Percentiles rank a stretch among this genome's conserved stretches.
These are phyloP conservation scores for Taiozyma onychis DNA, from an alignment of 1,139 yeast genomes.

Conservation along the genomic window DNA sequence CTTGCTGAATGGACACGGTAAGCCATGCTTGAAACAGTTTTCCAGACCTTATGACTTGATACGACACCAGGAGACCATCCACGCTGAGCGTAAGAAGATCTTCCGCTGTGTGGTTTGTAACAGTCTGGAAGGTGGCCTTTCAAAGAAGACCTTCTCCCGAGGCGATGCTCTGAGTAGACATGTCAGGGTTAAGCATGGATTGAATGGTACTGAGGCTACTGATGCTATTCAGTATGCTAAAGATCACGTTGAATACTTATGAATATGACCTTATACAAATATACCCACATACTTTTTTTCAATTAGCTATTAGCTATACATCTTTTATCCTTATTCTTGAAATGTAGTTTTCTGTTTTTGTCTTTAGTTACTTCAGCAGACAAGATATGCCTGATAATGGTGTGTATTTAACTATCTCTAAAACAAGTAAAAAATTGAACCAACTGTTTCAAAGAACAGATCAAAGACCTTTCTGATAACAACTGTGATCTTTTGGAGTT, in stretches of 20 bases:
- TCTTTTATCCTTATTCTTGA: background rate
- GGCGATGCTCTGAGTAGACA: conserved; percentile 95
- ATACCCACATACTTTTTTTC: background rate
- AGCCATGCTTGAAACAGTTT: conserved; percentile 73
- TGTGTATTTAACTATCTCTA: too few relatives aligned
- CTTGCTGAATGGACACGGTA: conserved; percentile 51
- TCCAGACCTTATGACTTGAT: conserved; percentile 93
- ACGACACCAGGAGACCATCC: conserved; percentile 95
- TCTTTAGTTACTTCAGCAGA: background rate
- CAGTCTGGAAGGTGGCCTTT: conserved; percentile 34
- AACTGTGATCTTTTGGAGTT: too few relatives aligned
- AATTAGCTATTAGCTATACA: background rate
- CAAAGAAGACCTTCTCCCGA: conserved; percentile 77
- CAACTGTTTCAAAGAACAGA: too few relatives aligned
- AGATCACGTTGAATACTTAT: conserved; percentile 58
- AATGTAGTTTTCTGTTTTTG: background rate
- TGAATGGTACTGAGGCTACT: conserved; percentile 62
- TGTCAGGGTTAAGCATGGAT: conserved; percentile 80
- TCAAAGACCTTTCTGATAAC: too few relatives aligned
- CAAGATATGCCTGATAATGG: too few relatives aligned
- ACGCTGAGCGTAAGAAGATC: conserved; percentile 79
- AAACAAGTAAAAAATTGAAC: too few relatives aligned
- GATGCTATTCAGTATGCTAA: conserved; percentile 70
- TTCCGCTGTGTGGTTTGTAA: conserved; percentile 85
- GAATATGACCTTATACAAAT: background rate